A percentile compares a stretch with the other conserved stretches of the same genome.
Evolutionary conservation across 768 basidiomycete genomes (phyloP).

Genomic region (Lactarius hatsudake): DNA sequence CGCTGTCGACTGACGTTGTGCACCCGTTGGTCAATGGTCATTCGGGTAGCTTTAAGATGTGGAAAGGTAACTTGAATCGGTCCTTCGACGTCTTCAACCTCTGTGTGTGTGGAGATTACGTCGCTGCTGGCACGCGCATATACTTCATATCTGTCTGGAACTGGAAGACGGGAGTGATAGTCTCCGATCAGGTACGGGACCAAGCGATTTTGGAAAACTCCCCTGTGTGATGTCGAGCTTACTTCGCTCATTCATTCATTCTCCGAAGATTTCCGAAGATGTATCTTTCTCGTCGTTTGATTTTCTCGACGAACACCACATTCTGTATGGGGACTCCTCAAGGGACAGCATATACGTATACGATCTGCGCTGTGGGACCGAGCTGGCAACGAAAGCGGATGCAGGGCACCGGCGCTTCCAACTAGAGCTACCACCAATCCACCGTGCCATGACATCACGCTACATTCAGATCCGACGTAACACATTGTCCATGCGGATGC

Average conservation of each 20-base stretch:
- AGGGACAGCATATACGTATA: conserved; percentile 17
- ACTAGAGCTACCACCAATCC: conserved; percentile 10
- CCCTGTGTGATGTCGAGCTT: not conserved
- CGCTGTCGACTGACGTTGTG: conserved; percentile 1
- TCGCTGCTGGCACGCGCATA: conserved; percentile 7
- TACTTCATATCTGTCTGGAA: conserved; percentile 20
- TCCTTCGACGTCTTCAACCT: not conserved
- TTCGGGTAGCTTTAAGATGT: not conserved
- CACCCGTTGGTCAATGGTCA: conserved; percentile 5
- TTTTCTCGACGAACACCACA: conserved; percentile 22
- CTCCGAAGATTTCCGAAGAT: not conserved
- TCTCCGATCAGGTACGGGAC: conserved; percentile 6
- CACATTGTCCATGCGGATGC: conserved; percentile 4
- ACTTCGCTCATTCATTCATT: not conserved
- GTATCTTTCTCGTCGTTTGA: conserved; percentile 14
- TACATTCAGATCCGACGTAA: conserved; percentile 18
- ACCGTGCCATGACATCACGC: conserved; percentile 3
- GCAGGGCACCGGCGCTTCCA: not conserved
- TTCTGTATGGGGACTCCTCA: conserved; percentile 2
- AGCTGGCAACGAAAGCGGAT: not conserved
- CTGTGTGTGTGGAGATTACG: conserved; percentile 9
- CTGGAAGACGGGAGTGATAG: conserved; percentile 17
- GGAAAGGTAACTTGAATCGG: not conserved
- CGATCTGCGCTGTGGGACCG: conserved; percentile 4
- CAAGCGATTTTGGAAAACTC: not conserved